Conservation (phyloP, 1,284 basidiomycete genomes). For the Cutaneotrichosporon spelunceum region DNA sequence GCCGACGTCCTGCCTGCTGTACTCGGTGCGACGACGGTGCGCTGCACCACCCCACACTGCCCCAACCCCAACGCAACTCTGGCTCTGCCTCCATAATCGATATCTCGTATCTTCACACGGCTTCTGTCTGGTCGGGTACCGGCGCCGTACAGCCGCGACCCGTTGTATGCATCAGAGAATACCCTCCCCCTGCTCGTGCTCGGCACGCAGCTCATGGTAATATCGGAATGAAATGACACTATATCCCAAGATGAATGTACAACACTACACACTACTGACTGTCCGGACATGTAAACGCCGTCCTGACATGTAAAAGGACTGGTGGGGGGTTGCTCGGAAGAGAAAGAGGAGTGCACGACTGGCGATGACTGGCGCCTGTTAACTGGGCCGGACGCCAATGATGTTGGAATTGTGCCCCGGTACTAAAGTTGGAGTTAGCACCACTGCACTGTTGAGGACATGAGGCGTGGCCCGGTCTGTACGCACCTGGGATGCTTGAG, state of each 20-base stretch:
- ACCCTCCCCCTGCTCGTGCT: neutral
- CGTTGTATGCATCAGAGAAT: constrained; percentile 22
- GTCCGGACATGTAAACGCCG: constrained; percentile 4
- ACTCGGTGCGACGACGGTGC: constrained; percentile 1
- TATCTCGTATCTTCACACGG: constrained; percentile 5
- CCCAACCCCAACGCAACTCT: neutral
- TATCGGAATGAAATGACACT: neutral
- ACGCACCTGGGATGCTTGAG: constrained; percentile 9
- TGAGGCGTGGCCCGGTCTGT: neutral
- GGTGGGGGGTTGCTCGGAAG: neutral
- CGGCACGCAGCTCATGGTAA: neutral
- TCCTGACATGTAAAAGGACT: too few relatives aligned
- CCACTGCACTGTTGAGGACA: neutral
- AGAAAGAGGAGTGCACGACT: too few relatives aligned
- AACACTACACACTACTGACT: constrained; percentile 8
- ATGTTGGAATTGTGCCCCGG: constrained; percentile 10
- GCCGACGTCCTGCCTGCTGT: neutral
- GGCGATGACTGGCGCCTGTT: neutral
- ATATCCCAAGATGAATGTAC: constrained; percentile 11
- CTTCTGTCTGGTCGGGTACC: constrained; percentile 8
- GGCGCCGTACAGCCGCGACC: constrained; percentile 9
- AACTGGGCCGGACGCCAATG: constrained; percentile 8
- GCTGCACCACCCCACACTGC: neutral
- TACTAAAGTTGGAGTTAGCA: constrained; percentile 7
- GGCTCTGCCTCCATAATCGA: constrained; percentile 2